These are phyloP conservation scores for Claviceps purpurea DNA, from an alignment of 2,329 filamentous ascomycete species.

Conservation along the genomic window DNA sequence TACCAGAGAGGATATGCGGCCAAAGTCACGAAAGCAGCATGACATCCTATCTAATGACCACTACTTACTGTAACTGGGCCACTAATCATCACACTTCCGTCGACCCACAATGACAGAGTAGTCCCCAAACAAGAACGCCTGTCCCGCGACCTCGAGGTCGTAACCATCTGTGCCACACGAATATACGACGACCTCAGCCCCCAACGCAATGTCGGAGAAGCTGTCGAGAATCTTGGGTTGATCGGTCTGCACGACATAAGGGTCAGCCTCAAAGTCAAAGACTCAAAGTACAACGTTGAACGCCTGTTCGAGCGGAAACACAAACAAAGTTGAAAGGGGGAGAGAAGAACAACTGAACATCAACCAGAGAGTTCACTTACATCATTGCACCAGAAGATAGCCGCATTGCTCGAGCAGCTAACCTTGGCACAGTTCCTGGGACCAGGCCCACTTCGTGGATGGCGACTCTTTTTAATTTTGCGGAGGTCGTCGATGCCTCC, in stretches of 20 bases:
- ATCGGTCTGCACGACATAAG: neutral
- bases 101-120: neutral
- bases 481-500: too few relatives aligned
- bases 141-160: neutral
- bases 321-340: neutral
- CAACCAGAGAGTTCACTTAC: too few relatives aligned
- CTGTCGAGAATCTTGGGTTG: neutral
- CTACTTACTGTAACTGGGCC: too few relatives aligned
- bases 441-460: too few relatives aligned
- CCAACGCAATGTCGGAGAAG: neutral
- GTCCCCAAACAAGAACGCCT: neutral
- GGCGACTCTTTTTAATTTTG: too few relatives aligned
- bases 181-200: neutral
- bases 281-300: neutral
- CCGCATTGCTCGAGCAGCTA: too few relatives aligned
- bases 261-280: neutral
- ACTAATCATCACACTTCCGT: neutral
- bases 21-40: too few relatives aligned
- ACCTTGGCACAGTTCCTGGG: too few relatives aligned
- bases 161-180: neutral
- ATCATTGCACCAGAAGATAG: too few relatives aligned
- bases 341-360: too few relatives aligned
- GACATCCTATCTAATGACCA: too few relatives aligned
- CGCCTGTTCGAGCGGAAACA: neutral
- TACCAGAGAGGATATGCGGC: too few relatives aligned